Conservation (phyloP, 352 stramenopile species). For the Globisporangium splendens region DNA sequence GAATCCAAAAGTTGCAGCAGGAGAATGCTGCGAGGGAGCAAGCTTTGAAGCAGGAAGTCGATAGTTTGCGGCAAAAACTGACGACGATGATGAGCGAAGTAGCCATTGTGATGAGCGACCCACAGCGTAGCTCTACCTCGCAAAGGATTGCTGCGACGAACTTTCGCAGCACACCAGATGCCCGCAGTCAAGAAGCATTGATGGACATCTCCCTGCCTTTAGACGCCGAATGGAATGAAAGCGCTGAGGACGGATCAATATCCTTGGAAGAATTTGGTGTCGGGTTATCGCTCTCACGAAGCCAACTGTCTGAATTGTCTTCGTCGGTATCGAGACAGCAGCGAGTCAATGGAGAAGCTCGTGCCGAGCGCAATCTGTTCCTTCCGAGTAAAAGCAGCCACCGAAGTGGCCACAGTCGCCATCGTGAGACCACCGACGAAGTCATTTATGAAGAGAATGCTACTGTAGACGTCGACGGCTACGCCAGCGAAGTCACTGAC, state of each 20-base stretch:
- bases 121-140: background rate
- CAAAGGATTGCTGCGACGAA: background rate
- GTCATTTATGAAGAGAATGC: background rate
- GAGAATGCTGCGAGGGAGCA: slow-evolving; percentile 39
- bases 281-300: slow-evolving; percentile 52
- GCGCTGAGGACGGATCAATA: slow-evolving; percentile 26
- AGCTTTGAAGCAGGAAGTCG: slow-evolving; percentile 44
- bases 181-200: background rate
- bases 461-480: background rate
- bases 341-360: background rate
- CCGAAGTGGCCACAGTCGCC: background rate
- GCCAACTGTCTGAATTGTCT: slow-evolving; percentile 41
- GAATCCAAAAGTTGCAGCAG: slow-evolving; percentile 54
- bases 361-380: slow-evolving; percentile 6
- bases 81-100: slow-evolving; percentile 25
- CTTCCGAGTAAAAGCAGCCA: background rate
- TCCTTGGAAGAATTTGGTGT: slow-evolving; percentile 26
- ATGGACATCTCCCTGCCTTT: slow-evolving; percentile 21
- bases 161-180: too few species aligned
- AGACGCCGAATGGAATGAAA: slow-evolving; percentile 21
- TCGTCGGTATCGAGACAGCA: slow-evolving; percentile 10
- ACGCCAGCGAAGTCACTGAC: slow-evolving; percentile 11
- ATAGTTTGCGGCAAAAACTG: slow-evolving; percentile 46
- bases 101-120: background rate
- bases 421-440: background rate